Conservation (phyloP, 2,329 filamentous ascomycete species). For the Cytospora paraplurivora region DNA sequence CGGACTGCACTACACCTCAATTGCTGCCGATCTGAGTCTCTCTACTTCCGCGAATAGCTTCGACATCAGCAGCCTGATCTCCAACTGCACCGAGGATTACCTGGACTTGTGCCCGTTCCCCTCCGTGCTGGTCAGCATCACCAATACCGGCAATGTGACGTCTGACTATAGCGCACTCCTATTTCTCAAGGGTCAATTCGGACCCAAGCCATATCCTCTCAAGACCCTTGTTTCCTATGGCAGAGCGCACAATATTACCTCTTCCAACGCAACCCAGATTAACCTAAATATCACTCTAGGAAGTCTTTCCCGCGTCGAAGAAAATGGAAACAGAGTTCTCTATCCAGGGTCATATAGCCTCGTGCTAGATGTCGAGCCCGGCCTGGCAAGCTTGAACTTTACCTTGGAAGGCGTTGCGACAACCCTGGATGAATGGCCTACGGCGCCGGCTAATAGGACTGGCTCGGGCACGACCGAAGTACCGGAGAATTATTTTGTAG, state of each 20-base stretch:
- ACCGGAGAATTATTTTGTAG: slow-evolving; percentile 19
- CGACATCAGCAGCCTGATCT: slow-evolving; percentile 42
- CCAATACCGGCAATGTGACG: slow-evolving; percentile 47
- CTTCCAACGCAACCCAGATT: slow-evolving; percentile 37
- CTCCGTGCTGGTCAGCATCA: slow-evolving; percentile 46
- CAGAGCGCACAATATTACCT: slow-evolving; percentile 44
- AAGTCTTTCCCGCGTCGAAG: slow-evolving; percentile 51
- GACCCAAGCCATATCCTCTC: slow-evolving; percentile 52
- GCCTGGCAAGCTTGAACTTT: slow-evolving; percentile 45
- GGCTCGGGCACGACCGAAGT: slow-evolving; percentile 13
- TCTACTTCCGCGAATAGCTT: slow-evolving; percentile 31
- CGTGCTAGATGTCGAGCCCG: slow-evolving; percentile 46
- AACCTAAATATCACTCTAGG: slow-evolving; percentile 49
- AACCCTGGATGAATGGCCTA: slow-evolving; percentile 43
- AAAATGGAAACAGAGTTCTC: slow-evolving; percentile 51
- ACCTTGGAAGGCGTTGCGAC: slow-evolving; percentile 47
- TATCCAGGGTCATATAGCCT: slow-evolving; percentile 56
- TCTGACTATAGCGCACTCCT: slow-evolving; percentile 57
- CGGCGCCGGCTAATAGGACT: slow-evolving; percentile 25
- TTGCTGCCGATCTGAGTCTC: slow-evolving; percentile 38
- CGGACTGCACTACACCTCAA: slow-evolving; percentile 61
- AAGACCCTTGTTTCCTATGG: slow-evolving; percentile 56
- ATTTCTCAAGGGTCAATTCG: slow-evolving; percentile 50
- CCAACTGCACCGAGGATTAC: slow-evolving; percentile 40
- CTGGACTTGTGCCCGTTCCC: slow-evolving; percentile 47